These are phyloP conservation scores for Plasmodium cynomolgi DNA, from an alignment of 169 alveolate genomes.

Conservation along the genomic window DNA sequence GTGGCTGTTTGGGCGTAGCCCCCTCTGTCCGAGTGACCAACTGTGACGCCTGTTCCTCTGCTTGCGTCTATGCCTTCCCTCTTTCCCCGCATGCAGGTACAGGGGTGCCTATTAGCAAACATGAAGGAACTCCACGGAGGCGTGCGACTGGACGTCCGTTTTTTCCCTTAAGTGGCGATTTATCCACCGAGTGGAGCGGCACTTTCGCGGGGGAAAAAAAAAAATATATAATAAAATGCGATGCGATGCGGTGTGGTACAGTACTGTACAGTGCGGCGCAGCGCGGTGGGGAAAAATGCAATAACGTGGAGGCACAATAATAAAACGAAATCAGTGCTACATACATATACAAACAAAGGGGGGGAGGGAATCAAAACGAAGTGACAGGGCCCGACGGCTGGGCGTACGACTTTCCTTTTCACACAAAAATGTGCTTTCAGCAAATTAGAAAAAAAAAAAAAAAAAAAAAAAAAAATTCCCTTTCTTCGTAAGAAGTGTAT, in stretches of 20 bases:
- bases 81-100: not conserved
- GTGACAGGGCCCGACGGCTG: slow-evolving; percentile 1
- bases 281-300: not conserved
- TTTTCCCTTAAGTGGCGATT: not conserved
- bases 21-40: not conserved
- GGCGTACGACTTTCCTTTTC: slow-evolving; percentile 6
- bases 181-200: slow-evolving; percentile 1
- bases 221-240: not conserved
- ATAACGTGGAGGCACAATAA: not conserved
- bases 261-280: not conserved
- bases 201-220: not conserved
- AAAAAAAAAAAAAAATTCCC: not conserved
- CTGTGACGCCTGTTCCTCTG: not conserved
- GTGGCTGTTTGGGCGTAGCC: not conserved
- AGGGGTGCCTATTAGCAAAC: not conserved
- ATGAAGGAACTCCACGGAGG: not conserved
- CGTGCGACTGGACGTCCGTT: not conserved
- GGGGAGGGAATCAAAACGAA: not conserved
- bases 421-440: not conserved
- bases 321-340: not conserved
- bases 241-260: not conserved
- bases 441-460: not conserved
- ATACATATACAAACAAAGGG: not conserved
- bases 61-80: not conserved
- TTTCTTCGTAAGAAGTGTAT: not conserved